Evolutionary conservation across 805 yeast species (phyloP), one percentile per base, ranked within the genome.

Genomic region (Candida parachauliodes): DNA sequence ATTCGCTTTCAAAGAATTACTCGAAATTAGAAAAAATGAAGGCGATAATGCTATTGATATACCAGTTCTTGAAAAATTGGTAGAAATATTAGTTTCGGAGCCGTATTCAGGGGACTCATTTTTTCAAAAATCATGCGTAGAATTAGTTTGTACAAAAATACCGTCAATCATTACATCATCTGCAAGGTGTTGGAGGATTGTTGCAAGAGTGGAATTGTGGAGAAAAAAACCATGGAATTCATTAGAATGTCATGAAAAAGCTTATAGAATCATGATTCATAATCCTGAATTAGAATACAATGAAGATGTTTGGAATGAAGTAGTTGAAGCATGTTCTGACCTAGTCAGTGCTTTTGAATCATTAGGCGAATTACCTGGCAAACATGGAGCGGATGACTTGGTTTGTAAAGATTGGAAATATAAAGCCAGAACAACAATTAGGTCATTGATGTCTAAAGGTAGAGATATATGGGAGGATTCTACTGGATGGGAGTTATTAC

Each of bases 361-460:
- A 3, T 70, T 86, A 22, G 98, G 98, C n/a, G 93, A 83, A 41
- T 59, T 77, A 48, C 83, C 85, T 8, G 94, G 94, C 6, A 81
- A 77, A 50, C 74, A 81, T 51, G 83, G 83, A 17, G 88, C 87
- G 2, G 94, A 82, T 15, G 87, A 84, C 55, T 47, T 82, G n/a
- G 94, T 89, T 8, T 88, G 96, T 57, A 79, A 81, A 52, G 95
- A 88, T 54, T 89, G 97, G 97, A 83, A 78, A 53, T 85, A 82
- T 62, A 88, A 88, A 56, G 81, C 95, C 2, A 73, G 81, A 44
- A 72, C 84, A 11, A 68, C 85, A 1, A 72, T 88, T 15, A 73
- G 94, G 51, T 74, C 86, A 1, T 65, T 88, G 46, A 72, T 85
- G 76, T 79, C 91, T 12, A 83, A 81, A 53, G 96, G 96, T 7